Percentiles rank a stretch among this genome's conserved stretches.
phyloP scores from a whole-genome alignment of 495 filamentous ascomycete species.

The Alectoria sarmentosa region DNA sequence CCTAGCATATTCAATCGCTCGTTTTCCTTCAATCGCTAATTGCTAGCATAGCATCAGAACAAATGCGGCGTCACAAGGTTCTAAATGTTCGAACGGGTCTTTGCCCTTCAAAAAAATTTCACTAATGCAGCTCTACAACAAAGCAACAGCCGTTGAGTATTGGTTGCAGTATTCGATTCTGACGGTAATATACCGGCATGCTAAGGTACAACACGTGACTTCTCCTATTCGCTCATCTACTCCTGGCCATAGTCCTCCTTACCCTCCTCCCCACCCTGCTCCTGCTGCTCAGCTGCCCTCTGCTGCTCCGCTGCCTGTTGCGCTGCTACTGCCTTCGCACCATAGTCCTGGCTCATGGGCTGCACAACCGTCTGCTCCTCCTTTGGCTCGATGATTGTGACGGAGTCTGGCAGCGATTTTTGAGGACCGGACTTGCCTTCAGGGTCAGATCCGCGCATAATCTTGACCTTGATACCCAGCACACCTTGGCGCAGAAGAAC shows the following conservation, averaged over 20 bases:
- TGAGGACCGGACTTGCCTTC: conserved; percentile 97
- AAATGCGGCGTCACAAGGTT: too few relatives aligned
- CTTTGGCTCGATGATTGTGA: conserved; percentile 99
- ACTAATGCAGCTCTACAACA: background rate
- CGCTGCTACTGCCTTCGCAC: conserved; percentile 86
- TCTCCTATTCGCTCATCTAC: conserved; percentile 25
- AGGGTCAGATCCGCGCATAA: conserved; percentile 99
- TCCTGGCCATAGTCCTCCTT: conserved; percentile 30
- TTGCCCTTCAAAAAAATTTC: background rate
- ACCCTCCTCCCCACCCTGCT: conserved; percentile 34
- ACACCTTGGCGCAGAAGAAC: conserved; percentile 99
- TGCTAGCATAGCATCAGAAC: too few relatives aligned
- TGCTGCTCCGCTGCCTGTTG: conserved; percentile 76
- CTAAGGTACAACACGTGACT: conserved; percentile 5
- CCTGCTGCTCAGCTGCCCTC: conserved; percentile 55
- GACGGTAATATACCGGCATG: conserved; percentile 1
- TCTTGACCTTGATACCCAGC: conserved; percentile 99
- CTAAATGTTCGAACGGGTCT: background rate
- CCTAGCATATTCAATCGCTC: background rate
- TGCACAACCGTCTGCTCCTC: conserved; percentile 91
- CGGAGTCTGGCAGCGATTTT: conserved; percentile 94
- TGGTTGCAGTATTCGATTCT: background rate
- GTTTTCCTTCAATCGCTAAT: background rate
- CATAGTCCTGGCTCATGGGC: conserved; percentile 95
- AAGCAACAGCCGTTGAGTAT: background rate